Conservation (phyloP, 306 rosid genomes). For the Vigna trinervia region DNA sequence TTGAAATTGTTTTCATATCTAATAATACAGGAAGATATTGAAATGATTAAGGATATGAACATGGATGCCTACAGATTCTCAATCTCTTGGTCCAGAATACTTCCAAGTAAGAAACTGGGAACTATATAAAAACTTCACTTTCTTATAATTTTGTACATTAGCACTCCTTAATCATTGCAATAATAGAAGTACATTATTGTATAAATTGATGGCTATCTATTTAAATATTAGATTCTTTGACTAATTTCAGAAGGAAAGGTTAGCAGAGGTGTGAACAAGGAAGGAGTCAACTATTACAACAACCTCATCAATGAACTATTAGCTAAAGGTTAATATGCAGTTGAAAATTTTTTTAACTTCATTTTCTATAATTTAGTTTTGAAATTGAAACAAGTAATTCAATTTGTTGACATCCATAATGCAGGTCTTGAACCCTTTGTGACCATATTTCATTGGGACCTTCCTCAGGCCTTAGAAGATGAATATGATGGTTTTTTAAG, state of each 20-base stretch:
- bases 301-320: constrained; percentile 61
- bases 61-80: constrained; percentile 68
- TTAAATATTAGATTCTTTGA: too few relatives aligned
- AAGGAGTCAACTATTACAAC: constrained; percentile 62
- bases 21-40: constrained; percentile 59
- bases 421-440: constrained; percentile 57
- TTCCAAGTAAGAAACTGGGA: constrained; percentile 55
- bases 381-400: too few relatives aligned
- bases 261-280: constrained; percentile 61
- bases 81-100: constrained; percentile 67
- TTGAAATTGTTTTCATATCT: too few relatives aligned
- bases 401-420: background rate
- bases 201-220: too few relatives aligned
- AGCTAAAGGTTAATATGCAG: constrained; percentile 50
- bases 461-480: constrained; percentile 70
- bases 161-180: background rate
- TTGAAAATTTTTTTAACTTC: background rate
- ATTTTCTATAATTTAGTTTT: background rate
- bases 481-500: constrained; percentile 70
- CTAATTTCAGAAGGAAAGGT: constrained; percentile 56
- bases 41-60: constrained; percentile 53
- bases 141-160: too few relatives aligned
- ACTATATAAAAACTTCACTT: too few relatives aligned
- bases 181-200: too few relatives aligned
- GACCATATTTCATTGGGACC: constrained; percentile 79